Evolutionary conservation across 2,329 filamentous ascomycete species (phyloP).

Genomic region (Xylaria sp.): DNA sequence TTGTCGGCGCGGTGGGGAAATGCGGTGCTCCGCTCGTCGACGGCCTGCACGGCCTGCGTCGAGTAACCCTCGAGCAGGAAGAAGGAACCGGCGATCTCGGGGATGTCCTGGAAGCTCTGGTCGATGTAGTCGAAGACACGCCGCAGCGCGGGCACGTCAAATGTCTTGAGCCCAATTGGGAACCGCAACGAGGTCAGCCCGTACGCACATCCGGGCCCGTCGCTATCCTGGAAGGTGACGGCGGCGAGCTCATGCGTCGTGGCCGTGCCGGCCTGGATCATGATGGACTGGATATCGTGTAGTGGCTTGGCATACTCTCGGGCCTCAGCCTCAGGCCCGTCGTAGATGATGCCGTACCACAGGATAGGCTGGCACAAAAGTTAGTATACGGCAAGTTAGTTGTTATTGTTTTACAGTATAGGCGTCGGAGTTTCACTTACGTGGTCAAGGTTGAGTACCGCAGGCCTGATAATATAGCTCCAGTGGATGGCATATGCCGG

Average conservation of each 20-base stretch:
- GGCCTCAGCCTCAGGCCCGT: slow-evolving; percentile 20
- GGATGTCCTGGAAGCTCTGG: slow-evolving; percentile 16
- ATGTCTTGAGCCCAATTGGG: slow-evolving; percentile 29
- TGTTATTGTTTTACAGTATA: neutral
- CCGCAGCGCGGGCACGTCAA: slow-evolving; percentile 24
- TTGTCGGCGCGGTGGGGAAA: slow-evolving; percentile 33
- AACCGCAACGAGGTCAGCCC: slow-evolving; percentile 30
- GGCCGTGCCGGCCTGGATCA: slow-evolving; percentile 23
- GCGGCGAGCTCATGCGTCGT: slow-evolving; percentile 27
- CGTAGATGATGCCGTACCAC: slow-evolving; percentile 34
- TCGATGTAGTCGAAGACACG: slow-evolving; percentile 32
- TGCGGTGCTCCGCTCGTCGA: slow-evolving; percentile 23
- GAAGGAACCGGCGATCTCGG: slow-evolving; percentile 29
- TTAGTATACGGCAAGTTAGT: neutral
- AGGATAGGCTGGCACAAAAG: slow-evolving; percentile 28
- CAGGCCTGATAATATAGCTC: slow-evolving; percentile 30
- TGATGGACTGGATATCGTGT: slow-evolving; percentile 25
- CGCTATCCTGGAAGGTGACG: slow-evolving; percentile 23
- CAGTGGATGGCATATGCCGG: slow-evolving; percentile 27
- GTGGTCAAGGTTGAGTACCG: slow-evolving; percentile 26
- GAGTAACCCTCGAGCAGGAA: slow-evolving; percentile 36
- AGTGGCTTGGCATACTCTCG: slow-evolving; percentile 29
- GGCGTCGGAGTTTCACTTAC: slow-evolving; percentile 1
- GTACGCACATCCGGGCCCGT: slow-evolving; percentile 28
- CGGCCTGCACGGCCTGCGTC: slow-evolving; percentile 29